phyloP scores from a whole-genome alignment of 768 basidiomycete genomes.

The Suillus paluster region DNA sequence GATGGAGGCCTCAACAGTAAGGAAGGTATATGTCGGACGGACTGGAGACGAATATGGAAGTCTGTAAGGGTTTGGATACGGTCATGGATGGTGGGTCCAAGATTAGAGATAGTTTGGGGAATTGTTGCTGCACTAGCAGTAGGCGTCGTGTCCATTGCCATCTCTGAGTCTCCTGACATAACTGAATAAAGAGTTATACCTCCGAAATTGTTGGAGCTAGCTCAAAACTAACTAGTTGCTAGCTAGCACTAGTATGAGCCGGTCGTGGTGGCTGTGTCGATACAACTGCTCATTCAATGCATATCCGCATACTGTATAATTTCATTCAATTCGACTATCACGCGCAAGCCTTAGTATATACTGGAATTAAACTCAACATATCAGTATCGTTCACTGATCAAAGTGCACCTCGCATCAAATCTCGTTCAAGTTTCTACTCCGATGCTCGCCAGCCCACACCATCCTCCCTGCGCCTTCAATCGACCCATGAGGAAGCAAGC shows the following conservation, averaged over 20 bases:
- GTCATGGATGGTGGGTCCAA: conserved; percentile 37
- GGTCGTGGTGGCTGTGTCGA: conserved; percentile 6
- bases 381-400: neutral
- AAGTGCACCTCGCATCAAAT: neutral
- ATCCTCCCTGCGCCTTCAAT: conserved; percentile 18
- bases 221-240: neutral
- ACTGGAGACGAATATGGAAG: conserved; percentile 47
- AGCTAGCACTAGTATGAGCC: too few species aligned
- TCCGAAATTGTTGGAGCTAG: neutral
- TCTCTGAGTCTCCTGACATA: conserved; percentile 6
- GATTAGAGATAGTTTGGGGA: conserved; percentile 9
- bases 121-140: neutral
- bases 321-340: too few species aligned
- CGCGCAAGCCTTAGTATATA: too few species aligned
- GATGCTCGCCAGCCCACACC: conserved; percentile 27
- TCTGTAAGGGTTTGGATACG: conserved; percentile 54
- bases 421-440: conserved; percentile 12
- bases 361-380: too few species aligned
- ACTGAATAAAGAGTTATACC: neutral
- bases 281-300: too few species aligned
- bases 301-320: too few species aligned
- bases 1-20: conserved; percentile 46
- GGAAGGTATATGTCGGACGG: conserved; percentile 50
- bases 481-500: conserved; percentile 45
- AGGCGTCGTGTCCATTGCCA: conserved; percentile 11